Percentiles rank a stretch among this genome's conserved stretches.
phyloP scores from a whole-genome alignment of 129 eudicot genomes.

The Centaurea solstitialis region DNA sequence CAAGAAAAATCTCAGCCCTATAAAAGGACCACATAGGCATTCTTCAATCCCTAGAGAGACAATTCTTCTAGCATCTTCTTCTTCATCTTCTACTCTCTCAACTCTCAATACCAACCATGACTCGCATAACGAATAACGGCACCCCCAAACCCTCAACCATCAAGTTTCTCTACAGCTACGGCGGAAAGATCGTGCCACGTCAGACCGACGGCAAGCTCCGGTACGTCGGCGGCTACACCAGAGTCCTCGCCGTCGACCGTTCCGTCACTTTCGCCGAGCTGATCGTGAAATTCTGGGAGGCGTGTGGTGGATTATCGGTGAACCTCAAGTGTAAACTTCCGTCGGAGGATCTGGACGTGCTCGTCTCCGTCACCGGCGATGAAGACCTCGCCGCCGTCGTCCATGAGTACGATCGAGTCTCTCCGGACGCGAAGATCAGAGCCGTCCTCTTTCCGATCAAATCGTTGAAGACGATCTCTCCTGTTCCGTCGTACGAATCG shows the following conservation, averaged over 20 bases:
- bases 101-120: constrained; percentile 24
- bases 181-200: constrained; percentile 85
- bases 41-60: constrained; percentile 17
- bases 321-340: constrained; percentile 70
- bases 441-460: constrained; percentile 54
- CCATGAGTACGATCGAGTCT: constrained; percentile 59
- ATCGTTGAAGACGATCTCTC: constrained; percentile 46
- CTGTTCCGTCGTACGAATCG: constrained; percentile 59
- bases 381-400: constrained; percentile 63
- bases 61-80: constrained; percentile 27
- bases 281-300: constrained; percentile 61
- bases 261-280: constrained; percentile 58
- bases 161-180: constrained; percentile 88
- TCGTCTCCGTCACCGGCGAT: constrained; percentile 62
- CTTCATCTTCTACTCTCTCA: too few species aligned
- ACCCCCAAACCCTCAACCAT: constrained; percentile 18
- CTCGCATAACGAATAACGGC: constrained; percentile 28
- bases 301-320: constrained; percentile 81
- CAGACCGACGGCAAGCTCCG: constrained; percentile 73
- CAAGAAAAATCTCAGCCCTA: constrained; percentile 12
- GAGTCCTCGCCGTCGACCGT: constrained; percentile 69
- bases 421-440: constrained; percentile 68
- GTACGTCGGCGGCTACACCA: constrained; percentile 78
- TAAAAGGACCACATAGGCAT: background rate
- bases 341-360: constrained; percentile 69